These are phyloP conservation scores for Acacia crassicarpa DNA, from an alignment of 306 rosid species.

Conservation along the genomic window DNA sequence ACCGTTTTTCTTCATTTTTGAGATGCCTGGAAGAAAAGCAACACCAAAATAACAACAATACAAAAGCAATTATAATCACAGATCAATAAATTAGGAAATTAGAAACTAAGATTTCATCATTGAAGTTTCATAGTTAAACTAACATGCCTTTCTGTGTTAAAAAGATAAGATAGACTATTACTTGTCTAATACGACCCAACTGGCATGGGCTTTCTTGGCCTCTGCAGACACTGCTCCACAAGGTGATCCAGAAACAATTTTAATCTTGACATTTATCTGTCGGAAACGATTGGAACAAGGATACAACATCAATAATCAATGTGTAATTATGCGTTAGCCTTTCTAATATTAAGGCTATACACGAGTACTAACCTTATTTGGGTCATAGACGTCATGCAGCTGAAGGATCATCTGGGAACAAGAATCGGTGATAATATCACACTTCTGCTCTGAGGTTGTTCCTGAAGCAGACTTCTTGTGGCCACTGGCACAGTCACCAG, in stretches of 20 bases:
- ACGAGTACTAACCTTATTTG: conserved; percentile 62
- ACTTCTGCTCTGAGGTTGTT: conserved; percentile 69
- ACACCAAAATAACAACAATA: conserved; percentile 23
- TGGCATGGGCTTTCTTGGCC: conserved; percentile 84
- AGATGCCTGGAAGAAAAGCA: conserved; percentile 64
- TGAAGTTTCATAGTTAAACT: conserved; percentile 13
- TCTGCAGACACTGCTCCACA: conserved; percentile 89
- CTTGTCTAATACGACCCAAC: conserved; percentile 98
- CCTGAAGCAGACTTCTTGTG: conserved; percentile 67
- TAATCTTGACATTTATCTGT: conserved; percentile 92
- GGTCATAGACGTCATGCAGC: conserved; percentile 95
- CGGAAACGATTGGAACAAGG: conserved; percentile 18
- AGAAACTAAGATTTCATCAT: not conserved
- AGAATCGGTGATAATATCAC: conserved; percentile 74
- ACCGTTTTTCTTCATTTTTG: conserved; percentile 83
- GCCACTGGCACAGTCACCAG: conserved; percentile 94
- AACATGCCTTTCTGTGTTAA: conserved; percentile 21
- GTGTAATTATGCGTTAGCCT: conserved; percentile 21
- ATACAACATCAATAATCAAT: conserved; percentile 15
- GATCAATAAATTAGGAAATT: conserved; percentile 4
- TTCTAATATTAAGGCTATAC: conserved; percentile 13
- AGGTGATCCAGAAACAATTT: conserved; percentile 92
- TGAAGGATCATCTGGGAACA: conserved; percentile 99
- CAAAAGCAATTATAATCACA: not conserved
- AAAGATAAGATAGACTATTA: conserved; percentile 46